Percentiles rank a stretch among this genome's conserved stretches.
Evolutionary conservation across 208 protist species (phyloP).

Genomic region (Wallacemonas sp.): DNA sequence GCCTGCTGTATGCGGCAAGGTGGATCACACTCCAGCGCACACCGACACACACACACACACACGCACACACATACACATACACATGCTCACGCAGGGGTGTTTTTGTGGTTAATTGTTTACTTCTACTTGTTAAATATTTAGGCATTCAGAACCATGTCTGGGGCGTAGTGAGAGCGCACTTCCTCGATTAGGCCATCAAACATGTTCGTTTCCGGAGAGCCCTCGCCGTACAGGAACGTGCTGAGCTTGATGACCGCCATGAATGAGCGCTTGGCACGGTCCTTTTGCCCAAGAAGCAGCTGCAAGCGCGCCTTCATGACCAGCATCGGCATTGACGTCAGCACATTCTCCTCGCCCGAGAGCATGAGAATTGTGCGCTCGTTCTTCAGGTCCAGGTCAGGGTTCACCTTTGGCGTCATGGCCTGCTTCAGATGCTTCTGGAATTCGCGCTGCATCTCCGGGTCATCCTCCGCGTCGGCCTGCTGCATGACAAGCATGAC

Average conservation of each 20-base stretch:
- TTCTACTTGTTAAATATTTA: background rate
- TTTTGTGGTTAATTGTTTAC: background rate
- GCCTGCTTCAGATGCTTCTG: constrained; percentile 18
- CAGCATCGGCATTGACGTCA: constrained; percentile 2
- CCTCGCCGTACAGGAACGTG: constrained; percentile 10
- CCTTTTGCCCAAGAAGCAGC: constrained; percentile 1
- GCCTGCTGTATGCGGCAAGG: no score
- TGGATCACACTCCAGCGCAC: no score
- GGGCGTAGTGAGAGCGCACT: constrained; percentile 3
- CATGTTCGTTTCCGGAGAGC: constrained; percentile 7
- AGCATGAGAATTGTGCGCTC: constrained; percentile 15
- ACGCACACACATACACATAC: no score
- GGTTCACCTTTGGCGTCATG: constrained; percentile 5
- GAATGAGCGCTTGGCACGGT: constrained; percentile 2
- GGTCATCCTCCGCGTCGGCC: constrained; percentile 5
- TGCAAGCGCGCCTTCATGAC: constrained; percentile 15
- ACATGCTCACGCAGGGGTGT: no score
- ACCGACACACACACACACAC: no score
- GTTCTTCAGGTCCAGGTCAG: constrained; percentile 12
- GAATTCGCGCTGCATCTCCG: background rate
- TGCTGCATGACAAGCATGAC: background rate
- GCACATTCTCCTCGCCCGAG: constrained; percentile 11
- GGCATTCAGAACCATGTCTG: background rate
- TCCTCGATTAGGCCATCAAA: constrained; percentile 5
- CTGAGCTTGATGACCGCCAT: constrained; percentile 4